These are phyloP conservation scores for Gentiana macrophylla DNA, from an alignment of 257 asterid species.

Conservation along the genomic window DNA sequence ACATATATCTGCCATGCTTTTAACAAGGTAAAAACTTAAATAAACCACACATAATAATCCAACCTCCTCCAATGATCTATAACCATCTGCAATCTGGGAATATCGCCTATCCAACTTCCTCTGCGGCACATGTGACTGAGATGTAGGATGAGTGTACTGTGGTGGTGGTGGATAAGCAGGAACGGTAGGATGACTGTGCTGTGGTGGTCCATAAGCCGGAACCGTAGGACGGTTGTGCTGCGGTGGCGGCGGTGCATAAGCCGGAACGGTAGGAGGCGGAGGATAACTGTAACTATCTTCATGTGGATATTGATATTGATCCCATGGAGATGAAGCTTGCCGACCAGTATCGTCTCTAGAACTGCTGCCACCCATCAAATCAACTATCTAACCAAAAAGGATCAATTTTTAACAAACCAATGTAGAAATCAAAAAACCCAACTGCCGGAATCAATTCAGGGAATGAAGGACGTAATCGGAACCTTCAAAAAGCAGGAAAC, in stretches of 20 bases:
- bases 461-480: background rate
- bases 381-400: conserved; percentile 18
- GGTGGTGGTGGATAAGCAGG: no score
- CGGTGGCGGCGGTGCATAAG: conserved; percentile 20
- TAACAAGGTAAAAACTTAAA: no score
- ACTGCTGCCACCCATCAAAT: conserved; percentile 71
- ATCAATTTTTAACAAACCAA: conserved; percentile 8
- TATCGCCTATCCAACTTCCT: conserved; percentile 49
- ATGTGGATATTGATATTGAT: conserved; percentile 12
- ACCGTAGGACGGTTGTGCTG: background rate
- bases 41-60: background rate
- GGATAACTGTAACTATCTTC: conserved; percentile 29
- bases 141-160: no score
- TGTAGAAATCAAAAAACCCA: conserved; percentile 8
- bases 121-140: conserved; percentile 12
- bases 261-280: conserved; percentile 26
- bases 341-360: conserved; percentile 42
- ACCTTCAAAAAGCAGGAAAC: no score
- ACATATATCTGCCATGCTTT: background rate
- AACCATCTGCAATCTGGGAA: conserved; percentile 69
- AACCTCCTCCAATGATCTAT: conserved; percentile 64
- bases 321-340: background rate
- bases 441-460: conserved; percentile 1
- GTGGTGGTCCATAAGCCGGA: no score
- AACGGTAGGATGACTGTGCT: no score